Percentiles rank a stretch among this genome's conserved stretches.
phyloP scores from a whole-genome alignment of 305 asterid genomes.

The Petunia hybrid region DNA sequence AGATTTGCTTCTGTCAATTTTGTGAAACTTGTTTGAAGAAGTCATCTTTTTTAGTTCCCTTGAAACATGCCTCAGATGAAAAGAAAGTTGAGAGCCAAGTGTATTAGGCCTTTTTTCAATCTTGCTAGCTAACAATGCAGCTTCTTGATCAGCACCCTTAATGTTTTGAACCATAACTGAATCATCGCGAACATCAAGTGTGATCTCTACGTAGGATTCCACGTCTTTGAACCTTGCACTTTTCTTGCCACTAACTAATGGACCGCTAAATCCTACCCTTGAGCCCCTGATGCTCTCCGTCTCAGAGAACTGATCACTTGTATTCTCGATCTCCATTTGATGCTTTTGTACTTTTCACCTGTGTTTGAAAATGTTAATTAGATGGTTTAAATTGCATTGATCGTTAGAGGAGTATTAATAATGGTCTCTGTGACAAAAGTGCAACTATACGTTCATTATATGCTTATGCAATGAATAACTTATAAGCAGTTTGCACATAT shows the following conservation, averaged over 20 bases:
- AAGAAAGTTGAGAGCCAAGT: conserved; percentile 41
- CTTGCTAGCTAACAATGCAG: conserved; percentile 34
- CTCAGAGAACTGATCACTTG: conserved; percentile 34
- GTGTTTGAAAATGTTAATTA: neutral
- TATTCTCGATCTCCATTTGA: conserved; percentile 35
- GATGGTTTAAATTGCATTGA: neutral
- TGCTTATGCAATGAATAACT: neutral
- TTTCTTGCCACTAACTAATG: conserved; percentile 37
- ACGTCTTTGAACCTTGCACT: conserved; percentile 38
- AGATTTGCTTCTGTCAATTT: conserved; percentile 40
- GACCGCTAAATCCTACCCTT: conserved; percentile 43
- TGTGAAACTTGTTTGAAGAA: conserved; percentile 34
- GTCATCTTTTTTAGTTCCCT: conserved; percentile 43
- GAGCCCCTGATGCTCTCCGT: conserved; percentile 24
- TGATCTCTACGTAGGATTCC: conserved; percentile 44
- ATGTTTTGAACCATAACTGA: conserved; percentile 38
- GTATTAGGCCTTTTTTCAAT: conserved; percentile 35
- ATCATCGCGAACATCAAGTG: conserved; percentile 44
- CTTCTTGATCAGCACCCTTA: conserved; percentile 34
- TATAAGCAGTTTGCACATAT: no score
- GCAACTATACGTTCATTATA: neutral
- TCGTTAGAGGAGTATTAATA: neutral
- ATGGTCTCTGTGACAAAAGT: neutral
- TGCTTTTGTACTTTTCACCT: neutral
- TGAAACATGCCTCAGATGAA: conserved; percentile 37